Evolutionary conservation across 768 basidiomycete genomes (phyloP), one percentile per base, ranked within the genome.

Genomic region (Auricularia cornea): DNA sequence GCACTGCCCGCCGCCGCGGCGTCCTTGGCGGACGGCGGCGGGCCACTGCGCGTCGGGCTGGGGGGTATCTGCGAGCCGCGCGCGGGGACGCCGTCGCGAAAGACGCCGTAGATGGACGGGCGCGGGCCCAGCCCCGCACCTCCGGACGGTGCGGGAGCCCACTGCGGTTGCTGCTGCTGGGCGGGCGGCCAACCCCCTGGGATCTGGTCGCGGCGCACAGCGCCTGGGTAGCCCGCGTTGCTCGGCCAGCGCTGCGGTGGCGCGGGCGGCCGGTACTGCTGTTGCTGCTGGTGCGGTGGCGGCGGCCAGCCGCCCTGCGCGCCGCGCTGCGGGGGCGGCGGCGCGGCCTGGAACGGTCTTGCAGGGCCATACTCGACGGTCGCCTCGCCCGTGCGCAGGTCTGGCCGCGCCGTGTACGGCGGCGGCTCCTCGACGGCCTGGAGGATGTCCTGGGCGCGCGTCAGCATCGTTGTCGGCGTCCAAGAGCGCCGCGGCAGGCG

Each of bases 291-390:
- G 28, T 52, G 61, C 29, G 52, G 59, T 1, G 65, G 33, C 0
- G 41, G 41, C 31, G 23, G 14, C 52, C 63, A 3, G 33, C 54
- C 41, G 41, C 59, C 23, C 0, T 64, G 59, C 16, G 35, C 35
- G 35, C 35, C 35, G 2, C 16, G 35, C 31, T 26, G 64, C 3
- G 73, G 78, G 0, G 79, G 68, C 10, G 68, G 75, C 35, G 35
- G 35, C 35, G 35, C 35, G 35, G 52, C 51, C 68, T 87, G 86
- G 67, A 87, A 90, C 0, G 89, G 86, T 14, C 87, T 68, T 3
- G 73, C 62, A 0, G 89, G 89, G 0, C 90, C 89, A 23, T 80
- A 73, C 61, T 88, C 83, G 2, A 91, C 65, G 0, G 86, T 84
- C 1, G 78, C 73, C 69, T 92, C 90, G 16, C 88, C 90, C 2